Percentiles rank a stretch among this genome's conserved stretches.
Conservation (phyloP, 352 stramenopile species). For the Phytophthora multivora region DNA sequence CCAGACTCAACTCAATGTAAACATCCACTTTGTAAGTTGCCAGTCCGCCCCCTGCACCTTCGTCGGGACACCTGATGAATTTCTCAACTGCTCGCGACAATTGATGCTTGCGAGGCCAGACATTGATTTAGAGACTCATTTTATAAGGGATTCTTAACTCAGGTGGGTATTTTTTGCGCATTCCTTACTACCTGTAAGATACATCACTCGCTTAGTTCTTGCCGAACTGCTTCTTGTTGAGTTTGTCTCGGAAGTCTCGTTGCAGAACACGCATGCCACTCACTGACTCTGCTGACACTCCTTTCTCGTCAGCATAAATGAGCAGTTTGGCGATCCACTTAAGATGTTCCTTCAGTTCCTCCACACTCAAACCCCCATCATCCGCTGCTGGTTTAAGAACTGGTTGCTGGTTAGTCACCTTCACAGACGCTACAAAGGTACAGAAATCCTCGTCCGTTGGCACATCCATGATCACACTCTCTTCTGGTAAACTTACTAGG, state of each 20-base stretch:
- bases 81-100: no score
- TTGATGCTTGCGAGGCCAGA: no score
- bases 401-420: conserved; percentile 1
- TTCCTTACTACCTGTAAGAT: no score
- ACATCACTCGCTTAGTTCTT: no score
- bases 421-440: conserved; percentile 10
- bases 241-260: conserved; percentile 31
- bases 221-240: conserved; percentile 21
- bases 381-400: background rate
- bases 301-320: conserved; percentile 33
- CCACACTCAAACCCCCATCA: conserved; percentile 9
- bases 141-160: no score
- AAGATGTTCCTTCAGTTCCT: conserved; percentile 33
- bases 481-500: conserved; percentile 31
- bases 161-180: no score
- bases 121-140: no score
- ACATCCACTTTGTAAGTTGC: no score
- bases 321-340: conserved; percentile 40
- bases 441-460: conserved; percentile 37
- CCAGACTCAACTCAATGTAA: no score
- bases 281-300: conserved; percentile 21
- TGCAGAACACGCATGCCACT: conserved; percentile 36
- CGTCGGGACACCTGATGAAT: no score
- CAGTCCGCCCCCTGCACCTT: no score
- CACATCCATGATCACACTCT: conserved; percentile 33